Evolutionary conservation across 305 asterid genomes (phyloP).

Genomic region (Solanum aculeatissimum): DNA sequence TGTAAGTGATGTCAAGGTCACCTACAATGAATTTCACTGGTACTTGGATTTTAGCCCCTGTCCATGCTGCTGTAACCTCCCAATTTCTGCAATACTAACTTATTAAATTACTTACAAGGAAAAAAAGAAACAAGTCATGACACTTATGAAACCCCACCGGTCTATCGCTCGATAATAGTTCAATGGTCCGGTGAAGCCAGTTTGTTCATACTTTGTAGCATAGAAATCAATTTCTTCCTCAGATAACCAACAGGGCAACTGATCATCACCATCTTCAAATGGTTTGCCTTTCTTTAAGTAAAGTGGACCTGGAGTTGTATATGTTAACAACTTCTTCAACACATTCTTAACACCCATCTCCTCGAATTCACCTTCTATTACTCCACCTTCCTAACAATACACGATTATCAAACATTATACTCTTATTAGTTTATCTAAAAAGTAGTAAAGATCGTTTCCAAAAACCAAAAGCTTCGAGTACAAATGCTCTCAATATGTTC

Average conservation of each 20-base stretch:
- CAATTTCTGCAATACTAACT: not conserved
- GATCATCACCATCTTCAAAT: not conserved
- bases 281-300: not conserved
- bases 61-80: constrained; percentile 4
- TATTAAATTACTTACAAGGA: too few species aligned
- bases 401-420: not conserved
- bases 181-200: constrained; percentile 3
- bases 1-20: not conserved
- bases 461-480: not conserved
- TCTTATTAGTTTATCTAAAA: not conserved
- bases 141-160: not conserved
- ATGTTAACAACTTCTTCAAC: not conserved
- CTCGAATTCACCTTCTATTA: constrained; percentile 7
- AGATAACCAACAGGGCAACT: not conserved
- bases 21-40: not conserved
- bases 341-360: not conserved
- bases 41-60: not conserved
- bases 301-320: not conserved
- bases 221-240: not conserved
- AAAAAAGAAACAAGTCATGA: too few species aligned
- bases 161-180: constrained; percentile 4
- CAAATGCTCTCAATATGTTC: not conserved
- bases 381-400: not conserved
- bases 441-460: not conserved
- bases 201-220: not conserved